A percentile compares a stretch with the other conserved stretches of the same genome.
phyloP scores from a whole-genome alignment of 1,139 yeast genomes.

The Pichia sp. region DNA sequence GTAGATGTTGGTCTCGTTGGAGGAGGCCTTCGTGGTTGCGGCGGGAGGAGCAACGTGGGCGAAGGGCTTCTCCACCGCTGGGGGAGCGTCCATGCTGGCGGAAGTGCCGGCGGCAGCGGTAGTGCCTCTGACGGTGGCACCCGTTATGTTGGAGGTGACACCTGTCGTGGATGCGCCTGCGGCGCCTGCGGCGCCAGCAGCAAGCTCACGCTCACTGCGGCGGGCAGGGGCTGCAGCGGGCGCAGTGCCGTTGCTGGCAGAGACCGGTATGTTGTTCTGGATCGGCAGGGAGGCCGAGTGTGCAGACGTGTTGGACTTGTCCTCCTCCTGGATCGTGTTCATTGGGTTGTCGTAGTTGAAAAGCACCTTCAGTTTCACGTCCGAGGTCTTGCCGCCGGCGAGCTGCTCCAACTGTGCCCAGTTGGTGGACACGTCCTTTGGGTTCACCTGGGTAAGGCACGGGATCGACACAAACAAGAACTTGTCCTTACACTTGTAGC shows the following conservation, averaged over 20 bases:
- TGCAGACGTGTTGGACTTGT: conserved; percentile 7
- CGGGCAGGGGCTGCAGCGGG: background rate
- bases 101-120: background rate
- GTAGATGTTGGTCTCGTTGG: conserved; percentile 21
- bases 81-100: background rate
- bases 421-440: conserved; percentile 57
- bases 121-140: background rate
- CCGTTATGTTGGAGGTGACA: conserved; percentile 9
- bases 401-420: conserved; percentile 71
- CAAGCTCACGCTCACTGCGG: background rate
- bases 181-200: background rate
- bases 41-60: conserved; percentile 16
- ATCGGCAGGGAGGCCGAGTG: background rate
- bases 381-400: conserved; percentile 57
- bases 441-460: conserved; percentile 54
- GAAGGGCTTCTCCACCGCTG: background rate
- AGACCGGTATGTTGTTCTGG: background rate
- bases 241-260: background rate
- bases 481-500: conserved; percentile 83
- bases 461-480: conserved; percentile 86
- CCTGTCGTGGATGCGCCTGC: conserved; percentile 2
- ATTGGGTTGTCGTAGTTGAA: conserved; percentile 39
- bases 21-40: conserved; percentile 10
- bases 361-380: conserved; percentile 76
- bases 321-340: conserved; percentile 31